phyloP scores from a whole-genome alignment of 148 eudicot species.

The Silene conica region DNA sequence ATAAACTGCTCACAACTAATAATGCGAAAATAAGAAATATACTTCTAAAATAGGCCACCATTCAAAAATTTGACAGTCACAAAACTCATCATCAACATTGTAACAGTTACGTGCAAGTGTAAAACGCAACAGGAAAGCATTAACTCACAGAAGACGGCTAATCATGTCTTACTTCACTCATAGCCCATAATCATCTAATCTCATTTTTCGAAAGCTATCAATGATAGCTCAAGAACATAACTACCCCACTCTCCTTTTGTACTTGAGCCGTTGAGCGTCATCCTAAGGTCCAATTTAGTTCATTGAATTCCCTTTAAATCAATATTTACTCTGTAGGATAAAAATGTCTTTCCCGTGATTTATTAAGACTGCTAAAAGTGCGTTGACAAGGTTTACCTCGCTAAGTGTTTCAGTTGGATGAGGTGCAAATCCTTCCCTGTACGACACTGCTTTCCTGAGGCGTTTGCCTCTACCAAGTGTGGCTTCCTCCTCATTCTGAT shows the following conservation, averaged over 20 bases:
- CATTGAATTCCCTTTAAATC: not conserved
- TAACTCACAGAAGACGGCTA: not conserved
- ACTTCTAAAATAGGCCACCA: not conserved
- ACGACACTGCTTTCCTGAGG: slow-evolving; percentile 86
- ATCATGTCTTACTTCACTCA: slow-evolving; percentile 6
- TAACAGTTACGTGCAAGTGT: not conserved
- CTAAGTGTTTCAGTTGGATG: slow-evolving; percentile 50
- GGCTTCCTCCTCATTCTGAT: slow-evolving; percentile 90
- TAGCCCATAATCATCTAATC: not conserved
- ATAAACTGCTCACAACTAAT: not conserved
- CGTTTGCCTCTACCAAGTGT: slow-evolving; percentile 98
- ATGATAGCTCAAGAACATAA: not conserved
- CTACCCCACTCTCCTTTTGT: not conserved
- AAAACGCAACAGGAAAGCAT: not conserved
- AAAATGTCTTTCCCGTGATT: not conserved
- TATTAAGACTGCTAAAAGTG: not conserved
- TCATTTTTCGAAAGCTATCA: too few species aligned
- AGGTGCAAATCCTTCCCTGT: slow-evolving; percentile 81
- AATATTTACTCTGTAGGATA: not conserved
- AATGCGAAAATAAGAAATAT: not conserved
- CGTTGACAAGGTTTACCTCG: slow-evolving; percentile 46
- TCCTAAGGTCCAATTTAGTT: not conserved
- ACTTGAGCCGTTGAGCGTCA: too few species aligned
- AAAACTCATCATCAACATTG: slow-evolving; percentile 9
- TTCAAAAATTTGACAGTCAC: not conserved